phyloP scores from a whole-genome alignment of 1,284 basidiomycete genomes.

The Puccinia triticina region DNA sequence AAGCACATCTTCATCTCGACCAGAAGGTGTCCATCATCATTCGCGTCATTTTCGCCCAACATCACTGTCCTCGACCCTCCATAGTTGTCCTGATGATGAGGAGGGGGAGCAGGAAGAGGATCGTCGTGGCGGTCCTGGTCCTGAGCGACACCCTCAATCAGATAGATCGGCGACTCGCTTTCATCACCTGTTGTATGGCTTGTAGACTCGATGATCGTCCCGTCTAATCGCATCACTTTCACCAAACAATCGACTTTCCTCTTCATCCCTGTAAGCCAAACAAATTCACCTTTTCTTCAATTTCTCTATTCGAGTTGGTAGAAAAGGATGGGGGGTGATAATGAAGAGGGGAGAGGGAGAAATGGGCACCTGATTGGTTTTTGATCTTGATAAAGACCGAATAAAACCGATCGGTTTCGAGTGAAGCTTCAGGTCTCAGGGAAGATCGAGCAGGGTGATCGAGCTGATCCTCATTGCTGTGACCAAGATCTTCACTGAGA shows the following conservation, averaged over 20 bases:
- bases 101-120: neutral
- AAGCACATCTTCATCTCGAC: slow-evolving; percentile 11
- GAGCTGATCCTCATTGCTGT: neutral
- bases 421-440: neutral
- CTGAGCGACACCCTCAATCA: neutral
- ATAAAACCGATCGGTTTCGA: slow-evolving; percentile 11
- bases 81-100: neutral
- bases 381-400: neutral
- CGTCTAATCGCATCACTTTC: slow-evolving; percentile 14
- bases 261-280: neutral
- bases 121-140: neutral
- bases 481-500: neutral
- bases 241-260: slow-evolving; percentile 1
- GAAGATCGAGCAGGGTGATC: neutral
- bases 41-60: neutral
- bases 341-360: neutral
- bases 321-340: neutral
- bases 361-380: slow-evolving; percentile 12
- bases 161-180: slow-evolving; percentile 5
- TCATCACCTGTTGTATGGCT: neutral
- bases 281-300: neutral
- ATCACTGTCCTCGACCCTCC: neutral
- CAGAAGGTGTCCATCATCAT: neutral
- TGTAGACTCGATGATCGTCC: neutral
- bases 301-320: neutral